These are phyloP conservation scores for Carex pumila DNA, from an alignment of 176 grass and related monocot species.

Conservation along the genomic window DNA sequence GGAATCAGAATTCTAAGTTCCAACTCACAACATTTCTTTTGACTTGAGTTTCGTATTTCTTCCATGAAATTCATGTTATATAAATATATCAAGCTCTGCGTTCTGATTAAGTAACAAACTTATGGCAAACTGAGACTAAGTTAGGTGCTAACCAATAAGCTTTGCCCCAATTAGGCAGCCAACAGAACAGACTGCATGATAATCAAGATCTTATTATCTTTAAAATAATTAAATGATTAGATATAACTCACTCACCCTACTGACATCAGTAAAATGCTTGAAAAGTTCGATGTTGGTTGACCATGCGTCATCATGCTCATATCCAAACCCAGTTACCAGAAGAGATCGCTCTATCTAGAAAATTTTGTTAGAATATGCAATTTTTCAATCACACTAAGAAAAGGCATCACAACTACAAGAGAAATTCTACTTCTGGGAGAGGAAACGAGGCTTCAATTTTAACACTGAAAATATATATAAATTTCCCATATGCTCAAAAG, in stretches of 20 bases:
- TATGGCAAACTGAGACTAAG: neutral
- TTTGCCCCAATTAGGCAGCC: neutral
- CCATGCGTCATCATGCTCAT: constrained; percentile 98
- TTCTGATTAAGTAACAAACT: neutral
- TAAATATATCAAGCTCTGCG: neutral
- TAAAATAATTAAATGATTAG: neutral
- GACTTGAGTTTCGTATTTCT: neutral
- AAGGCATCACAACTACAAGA: neutral
- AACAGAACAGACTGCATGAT: neutral
- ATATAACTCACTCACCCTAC: constrained; percentile 52
- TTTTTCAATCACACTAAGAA: constrained; percentile 9
- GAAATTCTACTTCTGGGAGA: neutral
- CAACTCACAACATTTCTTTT: neutral
- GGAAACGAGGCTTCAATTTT: neutral
- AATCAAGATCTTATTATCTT: neutral
- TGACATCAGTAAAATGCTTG: constrained; percentile 96
- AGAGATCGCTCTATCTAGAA: constrained; percentile 91
- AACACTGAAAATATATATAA: neutral
- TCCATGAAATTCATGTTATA: neutral
- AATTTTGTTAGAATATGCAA: constrained; percentile 16
- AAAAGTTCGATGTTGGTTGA: constrained; percentile 85
- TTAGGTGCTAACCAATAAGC: neutral
- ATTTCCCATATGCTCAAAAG: neutral
- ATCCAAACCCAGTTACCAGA: constrained; percentile 96
- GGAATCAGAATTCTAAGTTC: neutral